Conservation (phyloP, 345 rosid genomes). For the Linum lewisii region DNA sequence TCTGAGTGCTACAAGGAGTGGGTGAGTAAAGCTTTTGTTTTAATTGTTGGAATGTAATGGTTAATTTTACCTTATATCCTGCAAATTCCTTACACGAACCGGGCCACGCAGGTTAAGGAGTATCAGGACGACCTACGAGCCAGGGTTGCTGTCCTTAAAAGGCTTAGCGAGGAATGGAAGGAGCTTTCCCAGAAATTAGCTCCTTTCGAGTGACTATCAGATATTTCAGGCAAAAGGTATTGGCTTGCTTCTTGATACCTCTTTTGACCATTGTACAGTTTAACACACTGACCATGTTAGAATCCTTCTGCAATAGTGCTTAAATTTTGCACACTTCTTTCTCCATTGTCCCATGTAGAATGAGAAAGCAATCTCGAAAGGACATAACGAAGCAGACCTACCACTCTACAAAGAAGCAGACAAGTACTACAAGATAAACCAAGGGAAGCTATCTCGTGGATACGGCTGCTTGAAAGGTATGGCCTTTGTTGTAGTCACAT, state of each 20-base stretch:
- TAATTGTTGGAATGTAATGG: neutral
- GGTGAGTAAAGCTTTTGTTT: conserved; percentile 29
- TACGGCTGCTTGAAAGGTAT: conserved; percentile 32
- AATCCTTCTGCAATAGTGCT: neutral
- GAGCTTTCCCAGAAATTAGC: conserved; percentile 25
- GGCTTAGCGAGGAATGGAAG: conserved; percentile 38
- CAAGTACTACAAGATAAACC: conserved; percentile 35
- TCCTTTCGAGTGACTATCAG: conserved; percentile 29
- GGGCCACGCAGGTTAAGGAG: conserved; percentile 28
- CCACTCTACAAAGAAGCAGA: conserved; percentile 34
- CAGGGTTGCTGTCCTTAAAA: conserved; percentile 34
- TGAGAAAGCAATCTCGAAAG: conserved; percentile 24
- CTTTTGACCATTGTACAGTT: neutral
- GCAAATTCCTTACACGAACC: too few relatives aligned
- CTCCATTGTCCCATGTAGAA: conserved; percentile 27
- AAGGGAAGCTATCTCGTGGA: conserved; percentile 24
- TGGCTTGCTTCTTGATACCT: neutral
- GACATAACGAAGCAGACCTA: conserved; percentile 10
- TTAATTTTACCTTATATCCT: too few relatives aligned
- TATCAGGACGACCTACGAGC: conserved; percentile 44
- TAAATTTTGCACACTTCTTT: conserved; percentile 7
- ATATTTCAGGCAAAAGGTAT: conserved; percentile 45
- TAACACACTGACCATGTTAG: neutral
- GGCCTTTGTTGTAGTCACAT: conserved; percentile 20
- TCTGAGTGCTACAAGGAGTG: conserved; percentile 44